Percentiles rank a stretch among this genome's conserved stretches.
These are phyloP conservation scores for Mortierella alpina DNA, from an alignment of 192 early-diverging fungal species.

Conservation along the genomic window DNA sequence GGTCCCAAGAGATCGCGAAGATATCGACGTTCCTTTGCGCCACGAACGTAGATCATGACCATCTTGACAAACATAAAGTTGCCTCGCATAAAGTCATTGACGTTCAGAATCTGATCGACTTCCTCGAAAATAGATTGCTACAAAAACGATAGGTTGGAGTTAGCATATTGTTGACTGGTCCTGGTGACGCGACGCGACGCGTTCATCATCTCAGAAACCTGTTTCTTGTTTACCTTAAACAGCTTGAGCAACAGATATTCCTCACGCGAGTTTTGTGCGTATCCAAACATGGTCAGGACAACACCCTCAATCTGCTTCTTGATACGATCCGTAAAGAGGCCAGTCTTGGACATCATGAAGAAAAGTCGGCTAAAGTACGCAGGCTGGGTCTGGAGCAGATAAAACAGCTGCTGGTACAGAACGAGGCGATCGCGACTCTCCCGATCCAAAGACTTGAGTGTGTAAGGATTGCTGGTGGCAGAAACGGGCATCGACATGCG, in stretches of 20 bases:
- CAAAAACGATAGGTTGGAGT: not conserved
- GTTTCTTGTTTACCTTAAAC: constrained; percentile 74
- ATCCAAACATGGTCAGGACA: constrained; percentile 94
- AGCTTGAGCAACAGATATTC: constrained; percentile 96
- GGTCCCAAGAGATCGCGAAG: constrained; percentile 87
- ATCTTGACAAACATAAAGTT: constrained; percentile 99
- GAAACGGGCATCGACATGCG: constrained; percentile 59
- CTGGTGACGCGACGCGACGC: not conserved
- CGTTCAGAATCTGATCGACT: constrained; percentile 81
- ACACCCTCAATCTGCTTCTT: constrained; percentile 90
- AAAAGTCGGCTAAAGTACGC: constrained; percentile 89
- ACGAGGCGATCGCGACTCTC: constrained; percentile 81
- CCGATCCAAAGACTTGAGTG: constrained; percentile 87
- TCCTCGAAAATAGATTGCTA: constrained; percentile 86
- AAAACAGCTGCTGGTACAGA: constrained; percentile 94
- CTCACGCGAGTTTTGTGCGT: constrained; percentile 95
- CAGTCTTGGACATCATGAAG: constrained; percentile 88
- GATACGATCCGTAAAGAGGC: constrained; percentile 65
- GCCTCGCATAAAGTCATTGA: constrained; percentile 93
- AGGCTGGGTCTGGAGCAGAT: constrained; percentile 97
- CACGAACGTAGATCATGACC: constrained; percentile 93
- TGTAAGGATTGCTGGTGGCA: constrained; percentile 63
- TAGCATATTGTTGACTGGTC: not conserved
- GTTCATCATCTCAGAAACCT: not conserved
- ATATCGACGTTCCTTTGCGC: constrained; percentile 94